These are phyloP conservation scores for Eucalyptus pauciflora DNA, from an alignment of 345 rosid genomes.

Conservation along the genomic window DNA sequence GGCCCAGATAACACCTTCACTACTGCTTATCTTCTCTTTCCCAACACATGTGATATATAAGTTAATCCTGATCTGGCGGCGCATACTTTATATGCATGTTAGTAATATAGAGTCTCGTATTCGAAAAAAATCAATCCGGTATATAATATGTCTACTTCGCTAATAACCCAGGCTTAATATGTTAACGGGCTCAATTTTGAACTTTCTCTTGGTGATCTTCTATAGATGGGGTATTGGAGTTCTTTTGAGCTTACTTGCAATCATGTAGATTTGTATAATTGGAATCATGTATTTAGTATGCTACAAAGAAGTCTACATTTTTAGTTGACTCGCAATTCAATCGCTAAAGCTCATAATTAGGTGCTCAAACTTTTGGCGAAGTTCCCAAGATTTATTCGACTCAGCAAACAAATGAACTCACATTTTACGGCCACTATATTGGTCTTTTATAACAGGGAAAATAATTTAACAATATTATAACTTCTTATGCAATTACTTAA, in stretches of 20 bases:
- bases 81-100: not conserved
- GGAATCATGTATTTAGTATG: not conserved
- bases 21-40: not conserved
- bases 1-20: not conserved
- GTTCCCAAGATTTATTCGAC: not conserved
- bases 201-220: not conserved
- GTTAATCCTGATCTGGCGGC: not conserved
- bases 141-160: not conserved
- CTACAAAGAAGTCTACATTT: not conserved
- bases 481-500: not conserved
- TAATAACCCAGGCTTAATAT: not conserved
- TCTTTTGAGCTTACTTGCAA: not conserved
- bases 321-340: not conserved
- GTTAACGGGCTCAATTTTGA: not conserved
- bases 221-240: not conserved
- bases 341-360: not conserved
- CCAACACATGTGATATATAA: not conserved
- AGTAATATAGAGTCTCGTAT: not conserved
- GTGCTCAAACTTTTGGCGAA: not conserved
- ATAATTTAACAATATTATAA: not conserved
- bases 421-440: not conserved
- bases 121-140: not conserved
- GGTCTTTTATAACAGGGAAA: not conserved
- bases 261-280: not conserved
- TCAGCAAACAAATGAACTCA: not conserved